phyloP scores from a whole-genome alignment of 2,329 filamentous ascomycete genomes.

The Penicillium sp. region DNA sequence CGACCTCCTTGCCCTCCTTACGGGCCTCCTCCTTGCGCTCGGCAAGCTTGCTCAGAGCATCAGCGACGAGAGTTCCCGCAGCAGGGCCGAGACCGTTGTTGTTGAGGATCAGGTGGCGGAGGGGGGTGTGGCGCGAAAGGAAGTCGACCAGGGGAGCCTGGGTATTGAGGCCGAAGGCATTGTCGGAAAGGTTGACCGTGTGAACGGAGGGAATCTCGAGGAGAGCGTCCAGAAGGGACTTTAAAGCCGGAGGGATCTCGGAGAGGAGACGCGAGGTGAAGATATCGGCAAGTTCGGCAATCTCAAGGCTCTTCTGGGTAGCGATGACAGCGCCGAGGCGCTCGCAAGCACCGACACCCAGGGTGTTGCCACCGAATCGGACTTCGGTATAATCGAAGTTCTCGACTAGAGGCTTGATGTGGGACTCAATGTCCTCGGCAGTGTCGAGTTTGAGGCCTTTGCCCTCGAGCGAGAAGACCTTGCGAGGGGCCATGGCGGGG shows the following conservation, averaged over 20 bases:
- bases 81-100: slow-evolving; percentile 96
- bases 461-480: slow-evolving; percentile 81
- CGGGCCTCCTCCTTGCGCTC: slow-evolving; percentile 74
- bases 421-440: slow-evolving; percentile 78
- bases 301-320: slow-evolving; percentile 76
- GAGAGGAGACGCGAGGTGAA: slow-evolving; percentile 91
- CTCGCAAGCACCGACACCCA: slow-evolving; percentile 84
- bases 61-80: slow-evolving; percentile 82
- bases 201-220: slow-evolving; percentile 81
- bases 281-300: slow-evolving; percentile 92
- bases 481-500: slow-evolving; percentile 53
- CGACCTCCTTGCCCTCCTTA: slow-evolving; percentile 63
- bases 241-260: slow-evolving; percentile 89
- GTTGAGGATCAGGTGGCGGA: slow-evolving; percentile 93
- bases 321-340: slow-evolving; percentile 78
- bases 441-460: slow-evolving; percentile 90
- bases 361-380: slow-evolving; percentile 82
- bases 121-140: slow-evolving; percentile 79
- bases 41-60: slow-evolving; percentile 80
- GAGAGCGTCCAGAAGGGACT: slow-evolving; percentile 78
- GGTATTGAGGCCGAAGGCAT: slow-evolving; percentile 94
- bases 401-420: slow-evolving; percentile 72
- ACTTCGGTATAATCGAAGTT: slow-evolving; percentile 75
- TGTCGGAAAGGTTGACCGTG: slow-evolving; percentile 95
- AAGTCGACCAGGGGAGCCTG: slow-evolving; percentile 91